Conservation (phyloP, 2,329 filamentous ascomycete genomes). For the Pseudogymnoascus sp. region DNA sequence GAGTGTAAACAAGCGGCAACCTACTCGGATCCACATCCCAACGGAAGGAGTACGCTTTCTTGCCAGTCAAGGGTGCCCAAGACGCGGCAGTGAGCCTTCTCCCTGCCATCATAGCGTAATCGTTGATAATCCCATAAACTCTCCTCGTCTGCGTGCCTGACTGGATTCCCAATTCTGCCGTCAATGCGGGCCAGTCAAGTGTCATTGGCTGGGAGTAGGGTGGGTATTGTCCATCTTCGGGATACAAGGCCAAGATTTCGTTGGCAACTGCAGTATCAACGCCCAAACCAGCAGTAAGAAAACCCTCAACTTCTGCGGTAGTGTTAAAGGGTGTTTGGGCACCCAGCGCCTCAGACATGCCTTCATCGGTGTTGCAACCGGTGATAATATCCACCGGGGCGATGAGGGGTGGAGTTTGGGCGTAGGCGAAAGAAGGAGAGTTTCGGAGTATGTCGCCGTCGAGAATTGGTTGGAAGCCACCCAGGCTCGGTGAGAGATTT, state of each 20-base stretch:
- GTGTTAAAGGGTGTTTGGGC: neutral
- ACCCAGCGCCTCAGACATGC: slow-evolving; percentile 32
- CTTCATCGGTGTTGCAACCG: slow-evolving; percentile 66
- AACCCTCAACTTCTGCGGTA: neutral
- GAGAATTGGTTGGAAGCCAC: slow-evolving; percentile 59
- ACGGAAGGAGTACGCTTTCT: slow-evolving; percentile 13
- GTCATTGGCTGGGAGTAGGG: slow-evolving; percentile 14
- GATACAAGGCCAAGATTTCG: slow-evolving; percentile 10
- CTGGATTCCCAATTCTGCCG: neutral
- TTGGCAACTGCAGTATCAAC: slow-evolving; percentile 36
- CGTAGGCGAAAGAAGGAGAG: slow-evolving; percentile 54
- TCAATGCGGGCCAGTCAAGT: slow-evolving; percentile 9
- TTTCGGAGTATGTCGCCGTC: slow-evolving; percentile 46
- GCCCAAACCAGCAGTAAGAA: slow-evolving; percentile 30
- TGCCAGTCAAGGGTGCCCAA: slow-evolving; percentile 2
- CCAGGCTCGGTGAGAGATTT: slow-evolving; percentile 52
- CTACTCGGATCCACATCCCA: slow-evolving; percentile 11
- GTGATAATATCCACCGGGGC: slow-evolving; percentile 52
- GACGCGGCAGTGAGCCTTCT: neutral
- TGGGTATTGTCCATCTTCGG: slow-evolving; percentile 12
- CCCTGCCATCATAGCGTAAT: neutral
- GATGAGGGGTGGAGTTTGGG: slow-evolving; percentile 43
- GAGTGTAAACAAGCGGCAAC: slow-evolving; percentile 12
- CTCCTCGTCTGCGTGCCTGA: slow-evolving; percentile 10
- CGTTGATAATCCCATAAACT: slow-evolving; percentile 1